Percentiles rank a stretch among this genome's conserved stretches.
Conservation (phyloP, 2,329 filamentous ascomycete genomes). For the Dactylellina cionopaga region DNA sequence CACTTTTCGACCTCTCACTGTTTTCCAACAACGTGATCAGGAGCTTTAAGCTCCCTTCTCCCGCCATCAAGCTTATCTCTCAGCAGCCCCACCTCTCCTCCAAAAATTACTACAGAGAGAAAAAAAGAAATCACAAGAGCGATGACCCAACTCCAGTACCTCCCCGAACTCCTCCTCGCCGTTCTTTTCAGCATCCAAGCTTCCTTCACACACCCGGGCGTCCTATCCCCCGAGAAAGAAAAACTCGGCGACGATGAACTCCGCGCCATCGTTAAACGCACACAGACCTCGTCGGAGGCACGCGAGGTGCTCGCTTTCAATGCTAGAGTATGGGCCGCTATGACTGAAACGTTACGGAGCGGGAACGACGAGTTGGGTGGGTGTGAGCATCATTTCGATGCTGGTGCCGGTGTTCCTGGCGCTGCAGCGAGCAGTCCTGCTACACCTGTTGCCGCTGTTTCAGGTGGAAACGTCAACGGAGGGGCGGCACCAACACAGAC, state of each 20-base stretch:
- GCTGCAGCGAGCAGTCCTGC: no score
- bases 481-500: no score
- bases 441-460: no score
- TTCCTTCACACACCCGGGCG: conserved; percentile 57
- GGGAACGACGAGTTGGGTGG: conserved; percentile 55
- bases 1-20: background rate
- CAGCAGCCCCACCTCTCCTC: background rate
- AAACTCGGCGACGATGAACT: conserved; percentile 56
- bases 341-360: conserved; percentile 56
- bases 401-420: background rate
- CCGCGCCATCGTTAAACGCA: conserved; percentile 56
- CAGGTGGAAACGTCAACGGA: no score
- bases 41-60: conserved; percentile 1
- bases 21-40: background rate
- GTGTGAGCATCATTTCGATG: conserved; percentile 49
- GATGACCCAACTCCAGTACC: conserved; percentile 52
- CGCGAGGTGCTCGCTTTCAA: conserved; percentile 57
- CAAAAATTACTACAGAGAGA: background rate
- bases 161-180: conserved; percentile 56
- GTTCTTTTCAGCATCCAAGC: conserved; percentile 57
- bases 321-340: conserved; percentile 55
- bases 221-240: conserved; percentile 56
- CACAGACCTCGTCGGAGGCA: conserved; percentile 55
- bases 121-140: conserved; percentile 4
- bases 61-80: conserved; percentile 3